Evolutionary conservation across 257 asterid genomes (phyloP), one percentile per base, ranked within the genome.

Genomic region (Ilex asprella): DNA sequence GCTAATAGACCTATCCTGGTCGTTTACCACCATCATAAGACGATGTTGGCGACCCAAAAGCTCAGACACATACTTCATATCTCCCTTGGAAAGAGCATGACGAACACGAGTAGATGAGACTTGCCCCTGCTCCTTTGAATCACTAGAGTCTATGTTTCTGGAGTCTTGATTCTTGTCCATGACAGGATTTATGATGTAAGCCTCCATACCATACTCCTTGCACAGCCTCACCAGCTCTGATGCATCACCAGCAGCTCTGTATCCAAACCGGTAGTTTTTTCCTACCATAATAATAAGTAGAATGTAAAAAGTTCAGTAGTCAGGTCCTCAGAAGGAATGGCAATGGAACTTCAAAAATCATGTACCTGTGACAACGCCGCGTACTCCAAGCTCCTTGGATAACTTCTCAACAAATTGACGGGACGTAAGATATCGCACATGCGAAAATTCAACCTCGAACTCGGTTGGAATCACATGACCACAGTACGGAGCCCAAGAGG

Each of bases 61-160:
- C 71, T 89, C 84, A 0, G 97, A 80, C 31, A 85, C 97, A 61
- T 92, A 92, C 56, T 68, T 65, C 97, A 86, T 85, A 70, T 89
- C 88, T 5, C 99, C 97, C 6, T 76, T 72, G 55, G 90, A 80
- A 31, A 92, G 95, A 0, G 97, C 99, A 31, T 69, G 77, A 32
- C 99, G 90, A 30, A 92, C 97, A 63, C 96, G 85, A 62, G 99
- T 89, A 30, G 99, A 92, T 30, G 99, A 92, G 47, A 89, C 99
- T 70, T 89, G 99, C 8, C 99, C 99, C 69, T 67, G 75, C 68
- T 92, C 99, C 51, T 84, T 77, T 30, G 88, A 68, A 30, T 79
- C 75, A 30, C n/a, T 55, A 14, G 68, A 58, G 39, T 67, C 63
- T 31, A 59, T 66, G 60, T 30, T 74, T 56, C 10, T 57, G 2